Percentiles rank a stretch among this genome's conserved stretches.
These are phyloP conservation scores for Petasospora fabianii DNA, from an alignment of 1,139 yeast species.

Conservation along the genomic window DNA sequence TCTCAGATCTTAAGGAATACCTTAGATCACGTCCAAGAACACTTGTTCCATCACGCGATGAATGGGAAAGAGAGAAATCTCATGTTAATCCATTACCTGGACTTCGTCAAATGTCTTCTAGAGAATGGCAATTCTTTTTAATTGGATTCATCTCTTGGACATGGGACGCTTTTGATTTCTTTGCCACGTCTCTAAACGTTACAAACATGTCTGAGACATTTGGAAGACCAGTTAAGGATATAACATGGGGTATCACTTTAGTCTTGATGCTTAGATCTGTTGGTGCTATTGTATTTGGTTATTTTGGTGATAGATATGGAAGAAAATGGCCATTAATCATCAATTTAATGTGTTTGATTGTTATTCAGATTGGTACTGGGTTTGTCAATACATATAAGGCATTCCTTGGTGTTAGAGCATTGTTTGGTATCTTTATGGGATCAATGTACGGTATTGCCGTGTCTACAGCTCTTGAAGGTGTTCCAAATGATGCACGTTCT, in stretches of 20 bases:
- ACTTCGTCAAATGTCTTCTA: conserved; percentile 39
- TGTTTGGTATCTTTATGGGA: conserved; percentile 69
- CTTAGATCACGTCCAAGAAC: no score
- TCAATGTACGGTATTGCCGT: conserved; percentile 68
- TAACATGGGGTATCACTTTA: conserved; percentile 76
- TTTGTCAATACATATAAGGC: conserved; percentile 61
- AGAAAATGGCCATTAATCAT: conserved; percentile 66
- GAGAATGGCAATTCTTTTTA: conserved; percentile 60
- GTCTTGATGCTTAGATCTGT: conserved; percentile 76
- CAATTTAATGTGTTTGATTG: conserved; percentile 49
- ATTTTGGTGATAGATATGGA: conserved; percentile 64
- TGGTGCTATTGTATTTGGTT: conserved; percentile 73
- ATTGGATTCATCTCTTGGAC: conserved; percentile 74
- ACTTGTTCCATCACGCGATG: conserved; percentile 7
- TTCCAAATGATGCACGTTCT: conserved; percentile 50
- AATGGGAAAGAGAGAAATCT: conserved; percentile 9
- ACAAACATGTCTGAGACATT: conserved; percentile 14
- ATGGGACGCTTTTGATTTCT: conserved; percentile 77
- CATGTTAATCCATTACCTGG: conserved; percentile 52
- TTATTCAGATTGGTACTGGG: conserved; percentile 68
- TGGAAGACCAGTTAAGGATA: conserved; percentile 15
- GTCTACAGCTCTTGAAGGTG: conserved; percentile 65
- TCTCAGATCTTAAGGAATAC: no score
- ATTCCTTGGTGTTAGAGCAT: conserved; percentile 66
- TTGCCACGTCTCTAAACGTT: conserved; percentile 30